A percentile compares a stretch with the other conserved stretches of the same genome.
Conservation (phyloP, 805 yeast species). For the Ogataea siamensis region DNA sequence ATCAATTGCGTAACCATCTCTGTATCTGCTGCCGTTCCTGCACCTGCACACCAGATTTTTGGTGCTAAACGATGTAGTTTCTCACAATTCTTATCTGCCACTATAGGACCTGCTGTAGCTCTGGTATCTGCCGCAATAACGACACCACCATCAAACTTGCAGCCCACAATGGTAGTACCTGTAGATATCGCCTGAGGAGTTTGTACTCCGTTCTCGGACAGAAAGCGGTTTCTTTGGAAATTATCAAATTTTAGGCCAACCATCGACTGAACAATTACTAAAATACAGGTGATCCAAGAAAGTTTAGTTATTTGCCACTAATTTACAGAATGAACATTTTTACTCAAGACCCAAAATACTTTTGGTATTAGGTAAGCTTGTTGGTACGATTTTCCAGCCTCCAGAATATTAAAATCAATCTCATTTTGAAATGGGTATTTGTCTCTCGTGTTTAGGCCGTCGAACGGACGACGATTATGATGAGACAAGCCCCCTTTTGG, state of each 20-base stretch:
- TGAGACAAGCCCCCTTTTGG: conserved; percentile 30
- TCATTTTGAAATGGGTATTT: conserved; percentile 30
- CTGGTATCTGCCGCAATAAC: conserved; percentile 98
- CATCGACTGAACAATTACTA: too few species aligned
- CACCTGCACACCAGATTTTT: conserved; percentile 98
- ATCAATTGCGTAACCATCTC: conserved; percentile 96
- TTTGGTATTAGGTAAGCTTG: too few species aligned
- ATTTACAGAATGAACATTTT: background rate
- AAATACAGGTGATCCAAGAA: too few species aligned
- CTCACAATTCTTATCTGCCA: conserved; percentile 97
- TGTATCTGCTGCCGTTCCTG: conserved; percentile 99
- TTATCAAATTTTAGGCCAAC: conserved; percentile 92
- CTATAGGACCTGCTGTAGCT: conserved; percentile 94
- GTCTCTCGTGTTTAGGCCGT: conserved; percentile 33
- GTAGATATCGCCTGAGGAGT: conserved; percentile 92
- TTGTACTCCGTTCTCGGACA: conserved; percentile 65
- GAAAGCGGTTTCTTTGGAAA: conserved; percentile 80
- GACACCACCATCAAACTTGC: conserved; percentile 89
- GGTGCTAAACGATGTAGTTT: conserved; percentile 89
- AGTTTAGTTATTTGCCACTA: conserved; percentile 10
- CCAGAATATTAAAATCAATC: too few species aligned
- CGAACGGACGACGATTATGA: conserved; percentile 22
- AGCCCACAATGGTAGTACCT: conserved; percentile 99
- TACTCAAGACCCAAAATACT: too few species aligned
- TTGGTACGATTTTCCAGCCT: too few species aligned